phyloP scores from a whole-genome alignment of 208 protist species.

The Wallacemonas collosoma region DNA sequence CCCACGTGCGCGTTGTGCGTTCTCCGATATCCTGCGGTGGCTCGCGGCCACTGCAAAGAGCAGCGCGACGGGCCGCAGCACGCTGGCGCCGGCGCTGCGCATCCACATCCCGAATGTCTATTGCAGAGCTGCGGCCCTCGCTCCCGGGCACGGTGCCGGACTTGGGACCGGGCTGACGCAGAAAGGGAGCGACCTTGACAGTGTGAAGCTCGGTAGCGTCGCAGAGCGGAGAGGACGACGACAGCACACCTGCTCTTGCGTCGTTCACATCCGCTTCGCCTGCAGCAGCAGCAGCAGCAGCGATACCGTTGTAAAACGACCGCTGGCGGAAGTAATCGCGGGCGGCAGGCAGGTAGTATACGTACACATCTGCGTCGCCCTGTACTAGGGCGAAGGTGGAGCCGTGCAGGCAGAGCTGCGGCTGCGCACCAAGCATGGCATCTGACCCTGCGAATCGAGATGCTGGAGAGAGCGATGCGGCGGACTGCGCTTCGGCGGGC shows the following conservation, averaged over 20 bases:
- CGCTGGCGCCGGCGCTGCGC: neutral
- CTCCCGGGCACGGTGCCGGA: neutral
- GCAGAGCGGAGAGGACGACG: neutral
- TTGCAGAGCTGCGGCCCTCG: neutral
- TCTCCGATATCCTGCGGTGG: neutral
- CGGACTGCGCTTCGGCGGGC: no score
- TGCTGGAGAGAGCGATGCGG: no score
- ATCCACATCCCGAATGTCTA: neutral
- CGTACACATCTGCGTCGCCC: slow-evolving; percentile 21
- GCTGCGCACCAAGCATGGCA: no score
- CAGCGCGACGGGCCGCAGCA: neutral
- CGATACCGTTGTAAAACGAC: neutral
- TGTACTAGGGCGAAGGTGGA: slow-evolving; percentile 41
- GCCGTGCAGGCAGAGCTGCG: slow-evolving; percentile 16
- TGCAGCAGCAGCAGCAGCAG: no score
- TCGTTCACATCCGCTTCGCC: no score
- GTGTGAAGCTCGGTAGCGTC: neutral
- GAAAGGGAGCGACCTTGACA: slow-evolving; percentile 15
- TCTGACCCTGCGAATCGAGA: no score
- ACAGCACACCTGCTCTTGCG: no score
- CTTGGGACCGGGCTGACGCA: slow-evolving; percentile 15
- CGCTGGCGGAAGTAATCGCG: slow-evolving; percentile 22
- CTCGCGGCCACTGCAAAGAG: slow-evolving; percentile 5
- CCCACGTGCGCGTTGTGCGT: slow-evolving; percentile 1
- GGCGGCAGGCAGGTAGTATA: slow-evolving; percentile 46